Evolutionary conservation across 1,284 basidiomycete genomes (phyloP).

Genomic region (Pascua guehoae): DNA sequence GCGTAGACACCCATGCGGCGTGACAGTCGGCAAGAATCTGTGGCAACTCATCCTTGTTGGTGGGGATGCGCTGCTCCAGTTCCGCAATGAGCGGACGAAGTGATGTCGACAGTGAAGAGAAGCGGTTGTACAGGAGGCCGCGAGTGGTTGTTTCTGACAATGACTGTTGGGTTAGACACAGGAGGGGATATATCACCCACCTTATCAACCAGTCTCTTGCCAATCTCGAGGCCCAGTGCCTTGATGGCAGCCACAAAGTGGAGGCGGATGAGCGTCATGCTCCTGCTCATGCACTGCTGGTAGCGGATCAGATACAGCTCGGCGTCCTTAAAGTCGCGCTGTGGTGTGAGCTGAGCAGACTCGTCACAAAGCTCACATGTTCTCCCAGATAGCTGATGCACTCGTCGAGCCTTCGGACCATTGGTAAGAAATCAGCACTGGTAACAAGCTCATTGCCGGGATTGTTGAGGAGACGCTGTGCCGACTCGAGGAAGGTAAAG

Average conservation of each 20-base stretch:
- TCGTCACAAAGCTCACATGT: constrained; percentile 60
- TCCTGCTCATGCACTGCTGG: constrained; percentile 90
- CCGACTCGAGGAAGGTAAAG: constrained; percentile 85
- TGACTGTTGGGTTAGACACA: constrained; percentile 53
- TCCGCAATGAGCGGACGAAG: constrained; percentile 74
- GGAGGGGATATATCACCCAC: constrained; percentile 42
- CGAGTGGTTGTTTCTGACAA: constrained; percentile 75
- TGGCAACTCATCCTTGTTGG: constrained; percentile 67
- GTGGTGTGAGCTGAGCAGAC: constrained; percentile 4
- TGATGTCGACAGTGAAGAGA: constrained; percentile 65
- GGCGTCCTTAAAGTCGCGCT: constrained; percentile 85
- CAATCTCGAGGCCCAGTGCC: constrained; percentile 68
- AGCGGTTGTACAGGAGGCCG: constrained; percentile 84
- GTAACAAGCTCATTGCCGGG: constrained; percentile 85
- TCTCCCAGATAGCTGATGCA: constrained; percentile 81
- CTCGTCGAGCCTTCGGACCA: constrained; percentile 87
- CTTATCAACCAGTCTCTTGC: constrained; percentile 68
- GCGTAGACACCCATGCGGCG: constrained; percentile 67
- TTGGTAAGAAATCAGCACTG: constrained; percentile 81
- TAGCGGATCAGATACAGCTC: constrained; percentile 87
- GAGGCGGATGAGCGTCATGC: constrained; percentile 94
- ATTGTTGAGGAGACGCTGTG: constrained; percentile 84
- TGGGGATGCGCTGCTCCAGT: constrained; percentile 68
- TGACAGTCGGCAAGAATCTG: constrained; percentile 79
- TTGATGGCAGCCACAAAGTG: constrained; percentile 80